phyloP scores from a whole-genome alignment of 441 rosid species.

The Adansonia rubrostipa region DNA sequence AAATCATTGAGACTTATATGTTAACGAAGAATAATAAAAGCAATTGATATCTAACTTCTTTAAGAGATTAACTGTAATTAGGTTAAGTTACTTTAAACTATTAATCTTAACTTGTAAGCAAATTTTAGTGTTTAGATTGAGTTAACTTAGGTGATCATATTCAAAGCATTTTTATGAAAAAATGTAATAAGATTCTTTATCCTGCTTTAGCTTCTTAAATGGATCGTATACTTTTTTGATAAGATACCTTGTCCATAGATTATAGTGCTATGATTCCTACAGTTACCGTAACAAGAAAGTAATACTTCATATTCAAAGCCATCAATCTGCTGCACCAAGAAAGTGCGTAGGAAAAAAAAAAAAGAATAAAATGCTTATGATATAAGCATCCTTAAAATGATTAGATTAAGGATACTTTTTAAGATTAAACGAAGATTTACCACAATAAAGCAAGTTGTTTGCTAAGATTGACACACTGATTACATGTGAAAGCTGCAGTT shows the following conservation, averaged over 20 bases:
- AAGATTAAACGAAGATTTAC: constrained; percentile 18
- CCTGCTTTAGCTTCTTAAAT: background rate
- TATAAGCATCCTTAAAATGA: constrained; percentile 25
- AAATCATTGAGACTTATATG: background rate
- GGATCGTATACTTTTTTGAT: background rate
- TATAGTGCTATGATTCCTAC: constrained; percentile 30
- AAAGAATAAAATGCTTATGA: constrained; percentile 15
- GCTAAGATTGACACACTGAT: background rate
- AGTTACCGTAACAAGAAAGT: constrained; percentile 36
- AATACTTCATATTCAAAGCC: constrained; percentile 25
- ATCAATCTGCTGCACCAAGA: constrained; percentile 18
- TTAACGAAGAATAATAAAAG: background rate
- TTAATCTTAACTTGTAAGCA: constrained; percentile 14
- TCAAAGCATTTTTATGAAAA: background rate
- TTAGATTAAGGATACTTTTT: background rate
- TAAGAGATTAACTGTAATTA: background rate
- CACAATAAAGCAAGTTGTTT: constrained; percentile 20
- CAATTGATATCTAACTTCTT: background rate
- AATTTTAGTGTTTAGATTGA: background rate
- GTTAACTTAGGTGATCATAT: background rate
- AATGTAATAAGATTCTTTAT: background rate
- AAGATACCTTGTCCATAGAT: background rate
- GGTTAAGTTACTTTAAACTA: background rate
- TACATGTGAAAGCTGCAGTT: constrained; percentile 35
- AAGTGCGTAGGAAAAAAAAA: background rate